Base-by-base conservation (phyloP, 2,329 filamentous ascomycete species). In the Fonsecaea erecta region DNA sequence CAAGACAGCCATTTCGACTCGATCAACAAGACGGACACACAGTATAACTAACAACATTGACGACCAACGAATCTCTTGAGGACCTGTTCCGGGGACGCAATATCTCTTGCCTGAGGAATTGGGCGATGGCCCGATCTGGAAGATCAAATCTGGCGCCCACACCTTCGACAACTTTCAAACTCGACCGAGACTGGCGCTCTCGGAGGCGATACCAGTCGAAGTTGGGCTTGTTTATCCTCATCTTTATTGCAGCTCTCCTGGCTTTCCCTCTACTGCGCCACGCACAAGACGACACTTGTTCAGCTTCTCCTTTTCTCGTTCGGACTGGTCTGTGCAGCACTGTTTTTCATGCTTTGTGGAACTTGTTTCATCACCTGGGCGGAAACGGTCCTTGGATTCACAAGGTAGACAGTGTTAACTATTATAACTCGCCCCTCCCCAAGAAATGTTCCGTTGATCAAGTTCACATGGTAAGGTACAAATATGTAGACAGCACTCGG, bases 341-440 rank as follows among this genome's bases (percentile, higher is more conserved):
- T 14, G 32, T 62, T n/a, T 43, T 57, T 7, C 54, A 35, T 9
- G 52, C 46, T 26, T 18, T 58, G 63, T 84, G 83, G 82, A 81
- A 84, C 69, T 74, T 85, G 28, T 72, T 83, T 32, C 79, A 85
- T 67, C 82, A 86, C 70, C 74, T 85, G 4, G 84, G 84, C 4
- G 83, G 84, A 2, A 83, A 84, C 71, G 81, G 83, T 0, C 84
- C 84, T 1, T 86, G 83, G 84, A 78, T 85, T 40, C 80, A 83
- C 57, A 84, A 83, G 68, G 67, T 75, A 1, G 73, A 78, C 46
- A 78, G 79, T 40, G 71, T 79, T 1, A 73, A 80, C 14, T 75
- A 76, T 12, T 75, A 75, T 7, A 79, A 78, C 3, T 76, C 83
- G 53, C 76, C 74, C 1, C 72, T 80, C 3, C 84, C 84, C 0